Evolutionary conservation across 345 rosid species (phyloP), one percentile per base, ranked within the genome.

Genomic region (Arabis alpina): DNA sequence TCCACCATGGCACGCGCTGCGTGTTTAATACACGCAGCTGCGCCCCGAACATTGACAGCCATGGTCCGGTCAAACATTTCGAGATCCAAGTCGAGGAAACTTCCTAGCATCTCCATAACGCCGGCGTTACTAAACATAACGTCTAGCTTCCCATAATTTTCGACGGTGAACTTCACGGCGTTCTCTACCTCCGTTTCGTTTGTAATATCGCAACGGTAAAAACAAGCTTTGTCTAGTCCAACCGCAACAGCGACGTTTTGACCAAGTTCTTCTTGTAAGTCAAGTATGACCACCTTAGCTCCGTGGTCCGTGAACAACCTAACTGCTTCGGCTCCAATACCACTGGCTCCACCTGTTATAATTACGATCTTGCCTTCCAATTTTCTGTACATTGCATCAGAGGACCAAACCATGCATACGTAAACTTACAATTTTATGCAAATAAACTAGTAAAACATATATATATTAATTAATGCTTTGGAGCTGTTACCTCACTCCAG

Each of bases 341-440:
- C 97, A 10, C 96, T 91, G 2, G 97, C 96, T 23, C 81, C 92
- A 1, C 98, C 97, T 5, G 96, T 93, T 62, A 93, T 78, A 34
- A 93, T 77, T 9, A 83, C 98, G 53, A 93, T 88, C 70, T 93
- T 93, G 23, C 96, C 98, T 16, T 84, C 89, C 75, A 93, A 64
- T 80, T 92, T 91, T 49, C 56, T 32, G 36, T 5, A 6, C 36
- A 5, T 32, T 6, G 6, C 6, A 5, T 32, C 23, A 19, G 23
- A 32, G 6, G 6, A 19, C 23, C 23, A 19, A 7, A 32, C 36
- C 36, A 32, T 32, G 6, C 6, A 3, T 28, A 28, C 32, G 32
- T 28, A 28, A 28, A 32, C 36, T 32, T 4, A 30, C 34, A 30
- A 30, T 19, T 19, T 30, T 30, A 30, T 30, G 34, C 6, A 19